Percentiles rank a stretch among this genome's conserved stretches.
These are phyloP conservation scores for Saksenaea oblongispora DNA, from an alignment of 371 early-diverging fungal genomes.

Conservation along the genomic window DNA sequence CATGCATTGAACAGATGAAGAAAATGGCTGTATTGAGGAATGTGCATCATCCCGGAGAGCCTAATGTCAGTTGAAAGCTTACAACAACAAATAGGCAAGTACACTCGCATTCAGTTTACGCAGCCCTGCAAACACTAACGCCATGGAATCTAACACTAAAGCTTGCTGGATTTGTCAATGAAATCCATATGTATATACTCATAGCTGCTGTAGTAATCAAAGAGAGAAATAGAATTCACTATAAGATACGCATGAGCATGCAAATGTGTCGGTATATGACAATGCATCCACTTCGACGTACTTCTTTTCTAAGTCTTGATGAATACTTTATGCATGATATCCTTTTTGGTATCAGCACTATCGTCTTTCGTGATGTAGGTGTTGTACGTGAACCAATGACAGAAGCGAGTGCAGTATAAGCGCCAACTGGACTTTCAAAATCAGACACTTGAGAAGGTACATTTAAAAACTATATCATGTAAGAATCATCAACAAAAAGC, in stretches of 20 bases:
- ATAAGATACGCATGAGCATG: background rate
- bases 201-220: background rate
- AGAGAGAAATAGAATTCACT: background rate
- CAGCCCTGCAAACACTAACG: too few species aligned
- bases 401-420: background rate
- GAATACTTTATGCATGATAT: background rate
- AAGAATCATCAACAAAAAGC: background rate
- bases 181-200: background rate
- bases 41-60: too few species aligned
- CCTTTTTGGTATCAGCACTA: background rate
- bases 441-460: background rate
- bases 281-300: background rate
- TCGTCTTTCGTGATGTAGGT: background rate
- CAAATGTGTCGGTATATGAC: background rate
- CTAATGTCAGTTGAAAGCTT: too few species aligned
- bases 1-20: too few species aligned
- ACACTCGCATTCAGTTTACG: too few species aligned
- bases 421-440: slow-evolving; percentile 3
- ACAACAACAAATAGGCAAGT: too few species aligned
- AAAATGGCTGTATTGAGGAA: too few species aligned
- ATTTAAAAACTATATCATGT: slow-evolving; percentile 4
- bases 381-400: background rate
- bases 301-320: background rate
- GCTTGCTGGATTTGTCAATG: background rate
- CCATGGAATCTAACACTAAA: background rate